Evolutionary conservation across 495 filamentous ascomycete species (phyloP).

Genomic region (Tuber melanosporum): DNA sequence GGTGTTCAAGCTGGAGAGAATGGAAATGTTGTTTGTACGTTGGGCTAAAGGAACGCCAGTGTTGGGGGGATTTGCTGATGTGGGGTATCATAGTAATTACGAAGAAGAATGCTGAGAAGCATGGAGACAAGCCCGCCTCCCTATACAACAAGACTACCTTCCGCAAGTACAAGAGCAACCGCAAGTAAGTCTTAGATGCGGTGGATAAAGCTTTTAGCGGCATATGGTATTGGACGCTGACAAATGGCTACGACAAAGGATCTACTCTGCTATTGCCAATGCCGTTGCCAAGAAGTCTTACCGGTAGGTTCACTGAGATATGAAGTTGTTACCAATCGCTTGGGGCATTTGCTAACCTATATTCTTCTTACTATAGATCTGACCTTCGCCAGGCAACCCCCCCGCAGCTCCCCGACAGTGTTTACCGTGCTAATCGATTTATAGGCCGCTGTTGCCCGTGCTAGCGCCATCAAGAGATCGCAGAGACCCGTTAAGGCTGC

Average conservation of each 20-base stretch:
- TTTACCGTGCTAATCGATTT: neutral
- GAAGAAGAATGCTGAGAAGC: conserved; percentile 64
- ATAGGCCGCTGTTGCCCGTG: conserved; percentile 72
- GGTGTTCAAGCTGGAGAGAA: conserved; percentile 62
- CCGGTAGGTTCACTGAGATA: conserved; percentile 42
- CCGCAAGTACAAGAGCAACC: conserved; percentile 59
- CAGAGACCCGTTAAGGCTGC: conserved; percentile 71
- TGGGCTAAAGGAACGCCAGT: neutral
- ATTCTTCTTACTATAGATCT: conserved; percentile 45
- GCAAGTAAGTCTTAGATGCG: conserved; percentile 61
- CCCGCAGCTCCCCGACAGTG: conserved; percentile 10
- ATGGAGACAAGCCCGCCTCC: conserved; percentile 62
- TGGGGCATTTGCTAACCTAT: conserved; percentile 13
- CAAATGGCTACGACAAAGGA: conserved; percentile 51
- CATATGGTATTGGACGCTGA: conserved; percentile 6
- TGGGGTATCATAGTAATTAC: conserved; percentile 51
- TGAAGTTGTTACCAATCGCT: conserved; percentile 3
- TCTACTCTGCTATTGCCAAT: conserved; percentile 77
- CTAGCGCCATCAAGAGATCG: conserved; percentile 72
- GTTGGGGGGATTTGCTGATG: neutral
- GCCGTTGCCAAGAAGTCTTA: conserved; percentile 73
- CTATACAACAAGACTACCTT: conserved; percentile 58
- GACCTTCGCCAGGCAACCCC: conserved; percentile 62
- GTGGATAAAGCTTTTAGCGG: conserved; percentile 1
- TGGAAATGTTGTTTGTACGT: conserved; percentile 56